Evolutionary conservation across 306 rosid genomes (phyloP).

Genomic region (Medicago ruthenica): DNA sequence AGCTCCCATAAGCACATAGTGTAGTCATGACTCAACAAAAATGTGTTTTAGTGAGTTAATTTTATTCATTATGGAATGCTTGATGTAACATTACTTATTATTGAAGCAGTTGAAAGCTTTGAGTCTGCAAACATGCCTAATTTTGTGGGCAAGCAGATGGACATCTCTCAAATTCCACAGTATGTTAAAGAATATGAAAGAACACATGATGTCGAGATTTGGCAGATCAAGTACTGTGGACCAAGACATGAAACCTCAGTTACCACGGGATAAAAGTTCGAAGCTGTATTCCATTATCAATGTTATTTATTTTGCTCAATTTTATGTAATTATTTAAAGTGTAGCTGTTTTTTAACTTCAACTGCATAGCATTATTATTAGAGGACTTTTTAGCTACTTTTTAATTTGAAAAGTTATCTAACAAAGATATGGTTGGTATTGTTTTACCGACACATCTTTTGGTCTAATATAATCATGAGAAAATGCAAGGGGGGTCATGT

Average conservation of each 20-base stretch:
- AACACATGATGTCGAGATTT: constrained; percentile 80
- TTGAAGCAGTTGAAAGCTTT: constrained; percentile 54
- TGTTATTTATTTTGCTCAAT: neutral
- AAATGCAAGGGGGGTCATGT: neutral
- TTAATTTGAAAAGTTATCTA: neutral
- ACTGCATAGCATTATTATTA: neutral
- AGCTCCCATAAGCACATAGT: constrained; percentile 44
- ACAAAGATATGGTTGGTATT: neutral
- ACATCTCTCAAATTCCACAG: constrained; percentile 67
- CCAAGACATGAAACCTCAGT: constrained; percentile 43
- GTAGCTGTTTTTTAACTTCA: neutral
- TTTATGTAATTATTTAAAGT: neutral
- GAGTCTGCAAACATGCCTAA: constrained; percentile 39
- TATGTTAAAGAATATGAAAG: constrained; percentile 69
- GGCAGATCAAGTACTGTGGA: constrained; percentile 66
- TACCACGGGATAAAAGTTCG: constrained; percentile 22
- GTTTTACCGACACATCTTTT: neutral
- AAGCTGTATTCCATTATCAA: neutral
- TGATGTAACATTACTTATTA: constrained; percentile 41
- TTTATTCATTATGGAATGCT: constrained; percentile 23
- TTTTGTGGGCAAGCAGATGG: constrained; percentile 69
- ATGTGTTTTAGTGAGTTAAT: neutral
- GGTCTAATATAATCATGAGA: neutral
- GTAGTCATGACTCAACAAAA: neutral
- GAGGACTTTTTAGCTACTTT: neutral